phyloP scores from a whole-genome alignment of 768 basidiomycete species.

The Leccinum longicurvipes region DNA sequence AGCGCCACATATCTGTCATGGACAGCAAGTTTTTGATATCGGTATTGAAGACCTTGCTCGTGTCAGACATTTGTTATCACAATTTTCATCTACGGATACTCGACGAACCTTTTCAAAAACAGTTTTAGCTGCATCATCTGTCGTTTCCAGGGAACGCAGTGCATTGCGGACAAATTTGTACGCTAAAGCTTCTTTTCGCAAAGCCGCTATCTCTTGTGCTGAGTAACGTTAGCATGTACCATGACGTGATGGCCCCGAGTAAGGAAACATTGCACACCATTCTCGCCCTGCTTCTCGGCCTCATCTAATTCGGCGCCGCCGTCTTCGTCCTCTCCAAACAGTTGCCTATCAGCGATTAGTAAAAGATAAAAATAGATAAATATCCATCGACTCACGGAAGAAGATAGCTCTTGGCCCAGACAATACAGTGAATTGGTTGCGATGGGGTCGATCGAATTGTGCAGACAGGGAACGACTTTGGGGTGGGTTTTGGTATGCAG shows the following conservation, averaged over 20 bases:
- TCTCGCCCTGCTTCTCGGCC: constrained; percentile 90
- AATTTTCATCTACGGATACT: background rate
- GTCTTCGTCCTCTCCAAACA: constrained; percentile 93
- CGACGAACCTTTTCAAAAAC: constrained; percentile 79
- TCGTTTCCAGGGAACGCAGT: constrained; percentile 43
- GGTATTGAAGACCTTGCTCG: constrained; percentile 71
- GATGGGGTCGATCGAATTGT: constrained; percentile 96
- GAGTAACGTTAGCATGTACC: background rate
- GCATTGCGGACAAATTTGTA: constrained; percentile 79
- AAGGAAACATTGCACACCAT: constrained; percentile 51
- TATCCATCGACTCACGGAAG: constrained; percentile 59
- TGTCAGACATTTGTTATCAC: background rate
- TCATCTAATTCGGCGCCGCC: constrained; percentile 82
- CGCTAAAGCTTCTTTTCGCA: constrained; percentile 86
- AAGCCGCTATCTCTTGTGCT: constrained; percentile 88
- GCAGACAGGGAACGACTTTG: constrained; percentile 95
- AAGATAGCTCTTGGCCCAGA: constrained; percentile 98
- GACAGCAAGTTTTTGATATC: constrained; percentile 87
- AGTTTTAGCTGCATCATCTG: constrained; percentile 54
- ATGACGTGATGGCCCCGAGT: background rate
- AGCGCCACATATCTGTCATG: constrained; percentile 98
- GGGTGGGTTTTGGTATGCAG: constrained; percentile 88
- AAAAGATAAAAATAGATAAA: background rate
- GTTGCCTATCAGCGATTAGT: constrained; percentile 52
- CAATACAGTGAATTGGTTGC: constrained; percentile 97